Evolutionary conservation across 768 basidiomycete genomes (phyloP).

Genomic region (Lenzites betulinus): DNA sequence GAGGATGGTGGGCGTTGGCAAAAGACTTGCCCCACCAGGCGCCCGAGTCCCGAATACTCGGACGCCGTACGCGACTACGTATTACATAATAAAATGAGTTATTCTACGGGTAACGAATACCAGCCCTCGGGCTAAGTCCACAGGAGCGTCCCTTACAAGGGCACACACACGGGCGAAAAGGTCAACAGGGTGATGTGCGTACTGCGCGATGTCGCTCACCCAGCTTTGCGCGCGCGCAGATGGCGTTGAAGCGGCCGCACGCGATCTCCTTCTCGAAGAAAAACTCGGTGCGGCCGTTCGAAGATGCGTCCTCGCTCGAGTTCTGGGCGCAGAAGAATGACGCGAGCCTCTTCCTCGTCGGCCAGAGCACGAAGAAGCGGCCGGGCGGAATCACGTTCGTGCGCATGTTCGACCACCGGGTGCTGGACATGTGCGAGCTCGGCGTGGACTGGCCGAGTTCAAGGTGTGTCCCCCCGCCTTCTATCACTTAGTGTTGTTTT

Average conservation of each 20-base stretch:
- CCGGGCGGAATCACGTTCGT: conserved; percentile 86
- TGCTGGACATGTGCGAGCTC: conserved; percentile 95
- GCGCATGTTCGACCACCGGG: conserved; percentile 80
- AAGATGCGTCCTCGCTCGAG: conserved; percentile 77
- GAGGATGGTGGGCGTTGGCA: too few species aligned
- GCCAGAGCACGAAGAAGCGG: conserved; percentile 92
- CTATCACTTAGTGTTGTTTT: neutral
- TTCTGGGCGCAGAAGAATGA: conserved; percentile 97
- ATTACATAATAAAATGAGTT: too few species aligned
- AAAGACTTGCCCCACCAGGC: too few species aligned
- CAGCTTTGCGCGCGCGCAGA: conserved; percentile 46
- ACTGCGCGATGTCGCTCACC: neutral
- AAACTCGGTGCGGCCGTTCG: conserved; percentile 89
- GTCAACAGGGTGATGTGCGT: conserved; percentile 76
- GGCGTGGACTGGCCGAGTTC: conserved; percentile 86
- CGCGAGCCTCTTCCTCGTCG: conserved; percentile 86
- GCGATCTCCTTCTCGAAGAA: conserved; percentile 94
- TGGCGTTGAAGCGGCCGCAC: conserved; percentile 90
- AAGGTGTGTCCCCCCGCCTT: conserved; percentile 57
- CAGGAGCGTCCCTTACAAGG: too few species aligned
- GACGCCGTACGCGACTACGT: too few species aligned
- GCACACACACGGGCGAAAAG: conserved; percentile 81
- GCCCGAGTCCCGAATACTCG: too few species aligned
- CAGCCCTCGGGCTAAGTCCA: too few species aligned
- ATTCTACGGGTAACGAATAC: too few species aligned